Conservation (phyloP, 2,329 filamentous ascomycete genomes). For the Onygenales sp. region DNA sequence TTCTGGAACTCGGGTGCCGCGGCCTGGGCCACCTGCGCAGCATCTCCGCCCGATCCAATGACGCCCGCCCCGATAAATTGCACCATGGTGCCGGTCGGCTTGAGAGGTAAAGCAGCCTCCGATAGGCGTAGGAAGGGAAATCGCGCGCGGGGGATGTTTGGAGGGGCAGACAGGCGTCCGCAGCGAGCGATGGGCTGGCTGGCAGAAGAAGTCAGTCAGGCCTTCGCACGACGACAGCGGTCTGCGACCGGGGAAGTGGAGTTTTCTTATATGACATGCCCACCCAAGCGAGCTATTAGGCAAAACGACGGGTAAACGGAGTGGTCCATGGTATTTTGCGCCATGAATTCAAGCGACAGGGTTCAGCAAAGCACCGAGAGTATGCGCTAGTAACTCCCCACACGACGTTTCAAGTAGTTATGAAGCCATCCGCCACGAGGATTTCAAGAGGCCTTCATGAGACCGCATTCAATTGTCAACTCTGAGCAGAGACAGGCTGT, state of each 20-base stretch:
- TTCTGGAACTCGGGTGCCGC: conserved; percentile 45
- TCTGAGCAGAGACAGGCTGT: too few species aligned
- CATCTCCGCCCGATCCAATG: conserved; percentile 1
- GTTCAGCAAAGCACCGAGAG: neutral
- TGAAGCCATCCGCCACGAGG: too few species aligned
- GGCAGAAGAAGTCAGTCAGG: too few species aligned
- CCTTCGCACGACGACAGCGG: too few species aligned
- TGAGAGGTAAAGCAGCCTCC: neutral
- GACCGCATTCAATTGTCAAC: too few species aligned
- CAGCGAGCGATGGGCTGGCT: neutral
- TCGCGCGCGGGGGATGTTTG: neutral
- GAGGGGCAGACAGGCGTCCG: neutral
- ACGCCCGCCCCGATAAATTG: neutral
- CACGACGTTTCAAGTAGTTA: too few species aligned
- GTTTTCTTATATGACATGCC: neutral
- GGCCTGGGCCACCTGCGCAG: conserved; percentile 32
- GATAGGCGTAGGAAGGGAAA: neutral
- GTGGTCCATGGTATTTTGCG: neutral
- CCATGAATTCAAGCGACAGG: neutral
- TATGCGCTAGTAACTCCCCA: neutral
- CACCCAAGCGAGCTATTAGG: neutral
- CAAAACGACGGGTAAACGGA: neutral
- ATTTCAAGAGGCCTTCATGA: too few species aligned
- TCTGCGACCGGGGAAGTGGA: neutral
- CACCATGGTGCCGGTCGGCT: neutral